Conservation (phyloP, 2,329 filamentous ascomycete species). For the Exserohilum turcica region DNA sequence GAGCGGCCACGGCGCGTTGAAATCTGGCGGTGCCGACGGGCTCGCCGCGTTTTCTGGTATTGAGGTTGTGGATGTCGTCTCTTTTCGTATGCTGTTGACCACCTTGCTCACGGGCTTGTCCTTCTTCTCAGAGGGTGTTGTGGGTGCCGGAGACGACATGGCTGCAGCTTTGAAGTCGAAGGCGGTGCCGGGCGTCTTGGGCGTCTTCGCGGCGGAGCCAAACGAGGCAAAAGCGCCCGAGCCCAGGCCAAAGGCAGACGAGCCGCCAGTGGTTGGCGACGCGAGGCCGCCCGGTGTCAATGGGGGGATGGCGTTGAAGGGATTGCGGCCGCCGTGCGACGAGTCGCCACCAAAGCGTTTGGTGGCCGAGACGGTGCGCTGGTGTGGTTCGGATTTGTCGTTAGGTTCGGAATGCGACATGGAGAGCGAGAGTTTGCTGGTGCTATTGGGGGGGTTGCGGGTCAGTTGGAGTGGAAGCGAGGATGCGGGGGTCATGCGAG, state of each 20-base stretch:
- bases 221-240: conserved; percentile 97
- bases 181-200: conserved; percentile 80
- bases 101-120: conserved; percentile 40
- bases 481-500: conserved; percentile 26
- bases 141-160: conserved; percentile 53
- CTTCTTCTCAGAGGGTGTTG: conserved; percentile 67
- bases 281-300: conserved; percentile 68
- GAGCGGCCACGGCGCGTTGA: conserved; percentile 58
- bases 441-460: conserved; percentile 57
- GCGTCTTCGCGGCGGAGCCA: conserved; percentile 78
- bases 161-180: conserved; percentile 74
- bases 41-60: conserved; percentile 47
- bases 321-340: conserved; percentile 76
- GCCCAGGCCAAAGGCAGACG: conserved; percentile 89
- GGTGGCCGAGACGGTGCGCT: conserved; percentile 67
- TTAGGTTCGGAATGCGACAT: conserved; percentile 66
- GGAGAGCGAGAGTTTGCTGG: conserved; percentile 88
- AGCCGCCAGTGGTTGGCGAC: conserved; percentile 77
- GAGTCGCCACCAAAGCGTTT: conserved; percentile 79
- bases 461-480: conserved; percentile 29
- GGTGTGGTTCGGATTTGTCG: conserved; percentile 58
- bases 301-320: conserved; percentile 77
- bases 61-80: conserved; percentile 33
- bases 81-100: conserved; percentile 44
- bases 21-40: conserved; percentile 47